Conservation (phyloP, 2,329 filamentous ascomycete genomes). For the Leptodontidium sp. region DNA sequence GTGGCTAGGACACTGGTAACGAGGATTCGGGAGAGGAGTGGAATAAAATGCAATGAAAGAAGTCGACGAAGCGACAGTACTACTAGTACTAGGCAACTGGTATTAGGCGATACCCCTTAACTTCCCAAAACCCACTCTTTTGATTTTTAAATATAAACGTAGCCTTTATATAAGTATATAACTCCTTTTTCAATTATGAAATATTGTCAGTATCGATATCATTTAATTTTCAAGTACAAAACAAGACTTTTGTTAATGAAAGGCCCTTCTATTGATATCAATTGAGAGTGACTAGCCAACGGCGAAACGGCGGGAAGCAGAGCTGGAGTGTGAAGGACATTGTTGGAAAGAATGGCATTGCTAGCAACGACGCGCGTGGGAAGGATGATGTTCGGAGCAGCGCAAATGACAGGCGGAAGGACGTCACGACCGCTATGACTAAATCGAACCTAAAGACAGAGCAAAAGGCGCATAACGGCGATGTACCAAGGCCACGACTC, state of each 20-base stretch:
- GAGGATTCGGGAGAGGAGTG: not conserved
- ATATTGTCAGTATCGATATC: too few relatives aligned
- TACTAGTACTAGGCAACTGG: too few relatives aligned
- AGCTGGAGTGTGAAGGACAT: not conserved
- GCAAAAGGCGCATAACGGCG: constrained; percentile 1
- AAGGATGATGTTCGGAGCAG: not conserved
- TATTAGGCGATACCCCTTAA: too few relatives aligned
- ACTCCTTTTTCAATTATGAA: too few relatives aligned
- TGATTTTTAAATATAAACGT: too few relatives aligned
- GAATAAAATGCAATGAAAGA: not conserved
- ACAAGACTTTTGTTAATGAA: too few relatives aligned
- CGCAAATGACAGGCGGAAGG: not conserved
- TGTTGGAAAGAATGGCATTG: not conserved
- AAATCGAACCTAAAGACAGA: not conserved
- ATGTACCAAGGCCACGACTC: not conserved
- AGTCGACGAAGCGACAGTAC: not conserved
- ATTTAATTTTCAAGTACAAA: too few relatives aligned
- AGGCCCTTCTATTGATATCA: too few relatives aligned
- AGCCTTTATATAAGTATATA: too few relatives aligned
- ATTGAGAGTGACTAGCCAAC: not conserved
- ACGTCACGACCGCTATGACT: not conserved
- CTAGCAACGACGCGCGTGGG: not conserved
- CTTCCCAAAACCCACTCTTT: too few relatives aligned
- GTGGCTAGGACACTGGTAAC: not conserved
- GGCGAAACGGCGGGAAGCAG: not conserved